Percentiles rank a stretch among this genome's conserved stretches.
These are phyloP conservation scores for Ustilago lituana DNA, from an alignment of 1,284 basidiomycete genomes.

Conservation along the genomic window DNA sequence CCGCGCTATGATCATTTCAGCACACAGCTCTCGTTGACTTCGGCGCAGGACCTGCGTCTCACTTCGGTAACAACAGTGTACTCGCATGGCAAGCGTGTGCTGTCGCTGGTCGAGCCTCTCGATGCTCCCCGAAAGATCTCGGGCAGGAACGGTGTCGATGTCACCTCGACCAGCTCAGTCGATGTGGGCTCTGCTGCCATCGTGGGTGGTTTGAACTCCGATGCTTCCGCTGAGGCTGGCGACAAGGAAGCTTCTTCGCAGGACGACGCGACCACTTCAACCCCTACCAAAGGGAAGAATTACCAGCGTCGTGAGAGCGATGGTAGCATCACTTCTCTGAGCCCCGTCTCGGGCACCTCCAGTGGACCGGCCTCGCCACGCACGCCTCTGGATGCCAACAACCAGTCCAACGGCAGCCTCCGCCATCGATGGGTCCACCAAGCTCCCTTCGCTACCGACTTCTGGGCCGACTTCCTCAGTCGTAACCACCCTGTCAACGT, in stretches of 20 bases:
- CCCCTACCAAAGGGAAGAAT: slow-evolving; percentile 26
- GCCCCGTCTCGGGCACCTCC: slow-evolving; percentile 39
- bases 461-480: slow-evolving; percentile 66
- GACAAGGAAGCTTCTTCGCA: slow-evolving; percentile 6
- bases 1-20: slow-evolving; percentile 61
- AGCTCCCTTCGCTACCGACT: slow-evolving; percentile 67
- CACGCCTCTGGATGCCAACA: slow-evolving; percentile 44
- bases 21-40: slow-evolving; percentile 63
- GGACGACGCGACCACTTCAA: slow-evolving; percentile 17
- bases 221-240: slow-evolving; percentile 3
- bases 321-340: slow-evolving; percentile 33
- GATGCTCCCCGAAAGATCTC: slow-evolving; percentile 60
- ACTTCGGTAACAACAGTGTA: slow-evolving; percentile 67
- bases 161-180: slow-evolving; percentile 14
- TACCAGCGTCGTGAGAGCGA: slow-evolving; percentile 39
- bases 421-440: slow-evolving; percentile 63
- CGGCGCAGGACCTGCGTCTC: slow-evolving; percentile 53
- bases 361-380: slow-evolving; percentile 40
- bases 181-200: slow-evolving; percentile 2
- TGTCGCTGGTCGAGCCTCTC: slow-evolving; percentile 64
- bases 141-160: slow-evolving; percentile 44
- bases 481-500: slow-evolving; percentile 65
- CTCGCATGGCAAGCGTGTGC: slow-evolving; percentile 66
- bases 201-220: slow-evolving; percentile 3
- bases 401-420: slow-evolving; percentile 27